Base-by-base conservation (phyloP, 2,329 filamentous ascomycete genomes). In the Eutypa lata region DNA sequence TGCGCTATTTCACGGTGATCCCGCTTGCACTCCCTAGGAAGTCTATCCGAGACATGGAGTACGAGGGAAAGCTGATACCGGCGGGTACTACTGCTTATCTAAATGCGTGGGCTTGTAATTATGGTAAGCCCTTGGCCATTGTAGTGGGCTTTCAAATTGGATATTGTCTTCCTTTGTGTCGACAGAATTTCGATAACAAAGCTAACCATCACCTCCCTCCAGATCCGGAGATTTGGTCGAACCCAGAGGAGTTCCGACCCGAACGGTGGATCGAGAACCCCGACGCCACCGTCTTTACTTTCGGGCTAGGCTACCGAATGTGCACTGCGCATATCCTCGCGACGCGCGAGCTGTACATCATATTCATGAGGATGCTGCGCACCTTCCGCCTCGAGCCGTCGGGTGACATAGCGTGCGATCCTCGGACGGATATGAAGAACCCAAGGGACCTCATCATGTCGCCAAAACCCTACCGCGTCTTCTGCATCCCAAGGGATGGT, bases 51-150 rank as follows among this genome's bases (percentile, higher is more conserved):
- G 85, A 89, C 56, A 89, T 93, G 52, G 75, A 80, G 3, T 92
- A 86, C 71, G 76, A 88, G 22, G 82, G 82, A 16, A 75, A 83
- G 0, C 72, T 78, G 1, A 89, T 94, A 37, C 90, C 90, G 0
- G 80, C 88, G 0, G 87, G 88, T 1, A 91, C 87, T 1, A 90
- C 86, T 2, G 91, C 93, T 61, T 91, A 91, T 71, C 87, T 93
- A 88, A 67, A 67, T 42, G 63, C 61, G 2, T 67, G 64, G 64
- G 63, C 64, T 7, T 67, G 65, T 31, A 67, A 62, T 24, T 53
- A 49, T 26, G 61, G 65, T 66, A 45, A 58, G 64, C 10, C 26
- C 10, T 31, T 31, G 26, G 26, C n/a, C n/a, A n/a, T n/a, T n/a
- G n/a, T n/a, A n/a, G n/a, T 44, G 16, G 13, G 35, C n/a, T 18